phyloP scores from a whole-genome alignment of 2,329 filamentous ascomycete genomes.

The Epicoccum sorghinum region DNA sequence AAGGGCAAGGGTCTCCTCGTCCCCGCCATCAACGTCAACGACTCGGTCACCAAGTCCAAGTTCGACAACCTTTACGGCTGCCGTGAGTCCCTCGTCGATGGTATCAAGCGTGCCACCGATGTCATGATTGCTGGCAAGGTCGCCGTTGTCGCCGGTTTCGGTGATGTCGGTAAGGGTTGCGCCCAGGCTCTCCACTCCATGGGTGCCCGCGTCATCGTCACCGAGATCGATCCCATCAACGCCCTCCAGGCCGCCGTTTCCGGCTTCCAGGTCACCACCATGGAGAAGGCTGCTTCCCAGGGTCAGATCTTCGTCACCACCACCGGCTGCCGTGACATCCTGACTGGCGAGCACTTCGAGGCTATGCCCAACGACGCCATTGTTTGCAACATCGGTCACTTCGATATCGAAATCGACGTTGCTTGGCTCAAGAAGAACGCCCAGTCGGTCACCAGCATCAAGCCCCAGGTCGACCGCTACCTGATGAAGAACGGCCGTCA shows the following conservation, averaged over 20 bases:
- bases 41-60: conserved; percentile 99
- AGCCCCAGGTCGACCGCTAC: conserved; percentile 99
- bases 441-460: conserved; percentile 94
- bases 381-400: conserved; percentile 99
- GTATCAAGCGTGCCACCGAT: conserved; percentile 99
- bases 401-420: conserved; percentile 99
- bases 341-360: conserved; percentile 90
- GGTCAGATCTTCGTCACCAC: conserved; percentile 99
- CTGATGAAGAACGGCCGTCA: conserved; percentile 90
- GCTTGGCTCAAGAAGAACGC: conserved; percentile 99
- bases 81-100: conserved; percentile 97
- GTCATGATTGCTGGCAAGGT: conserved; percentile 99
- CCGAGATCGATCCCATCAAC: conserved; percentile 99
- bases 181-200: conserved; percentile 94
- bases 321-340: conserved; percentile 98
- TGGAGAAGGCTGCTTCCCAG: conserved; percentile 89
- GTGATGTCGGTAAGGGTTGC: conserved; percentile 99
- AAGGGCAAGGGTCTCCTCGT: conserved; percentile 79
- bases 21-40: conserved; percentile 97
- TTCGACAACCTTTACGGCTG: conserved; percentile 99
- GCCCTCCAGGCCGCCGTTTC: conserved; percentile 98
- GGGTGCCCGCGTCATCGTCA: conserved; percentile 95
- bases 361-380: conserved; percentile 97
- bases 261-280: conserved; percentile 94
- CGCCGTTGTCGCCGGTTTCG: conserved; percentile 95